Evolutionary conservation across 148 eudicot species (phyloP), one percentile per base, ranked within the genome.

Genomic region (Rhododendron ferrugineum): DNA sequence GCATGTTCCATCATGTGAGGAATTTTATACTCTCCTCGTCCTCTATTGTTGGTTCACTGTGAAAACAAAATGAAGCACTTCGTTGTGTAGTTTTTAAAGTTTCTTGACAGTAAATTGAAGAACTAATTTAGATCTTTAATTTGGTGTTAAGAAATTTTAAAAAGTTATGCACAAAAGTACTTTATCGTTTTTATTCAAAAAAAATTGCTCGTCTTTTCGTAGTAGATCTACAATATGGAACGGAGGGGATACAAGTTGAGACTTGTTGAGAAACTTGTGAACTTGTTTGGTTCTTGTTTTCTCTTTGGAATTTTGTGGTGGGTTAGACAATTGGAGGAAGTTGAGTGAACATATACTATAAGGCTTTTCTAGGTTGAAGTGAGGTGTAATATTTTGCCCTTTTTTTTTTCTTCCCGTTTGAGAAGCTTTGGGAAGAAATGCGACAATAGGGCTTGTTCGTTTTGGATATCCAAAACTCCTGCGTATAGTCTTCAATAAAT

Each of bases 1-100:
- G 94, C 98, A 76, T 96, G 99, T 85, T 89, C 93, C 47, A 88
- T 96, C 46, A 96, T 96, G 99, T 94, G 89, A 91, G 9, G 75
- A 14, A 2, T 64, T 64, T 26, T n/a, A n/a, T n/a, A 2, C 2
- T 56, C 23, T 18, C 62, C 16, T 1, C 62, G 23, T 56, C 23
- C 1, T 1, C 1, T 18, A 4, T 56, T 56, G 23, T 16, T 22
- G 26, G 64, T 20, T 3, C 26, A 22, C 0, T 20, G 26, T 0
- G 9, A 58, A 58, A 58, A 20, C 0, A 22, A 22, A 58, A 20
- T 54, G 60, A 54, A 54, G 60, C 5, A 58, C n/a, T 58, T 5
- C 0, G 0, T 1, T 54, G 2, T 6, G 2, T 58, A 1, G n/a
- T 20, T 20, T 20, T 58, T 20, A 6, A 56, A 56, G 0, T 22